These are phyloP conservation scores for Boletus tylopilopsis DNA, from an alignment of 768 basidiomycete genomes.

Conservation along the genomic window DNA sequence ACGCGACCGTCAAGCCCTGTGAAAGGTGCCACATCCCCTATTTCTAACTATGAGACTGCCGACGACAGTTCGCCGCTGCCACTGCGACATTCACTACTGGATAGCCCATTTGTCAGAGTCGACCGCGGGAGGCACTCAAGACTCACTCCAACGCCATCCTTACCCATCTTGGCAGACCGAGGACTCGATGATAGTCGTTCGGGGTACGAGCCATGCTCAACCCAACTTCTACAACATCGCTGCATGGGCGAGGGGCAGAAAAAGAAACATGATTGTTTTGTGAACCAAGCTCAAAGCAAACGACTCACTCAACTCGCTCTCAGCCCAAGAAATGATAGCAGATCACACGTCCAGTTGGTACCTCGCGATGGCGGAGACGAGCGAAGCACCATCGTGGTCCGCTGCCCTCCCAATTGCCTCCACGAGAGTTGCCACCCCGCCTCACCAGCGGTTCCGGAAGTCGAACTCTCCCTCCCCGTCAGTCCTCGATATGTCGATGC, in stretches of 20 bases:
- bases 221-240: background rate
- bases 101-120: conserved; percentile 17
- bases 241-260: conserved; percentile 1
- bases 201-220: background rate
- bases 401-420: conserved; percentile 17
- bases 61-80: background rate
- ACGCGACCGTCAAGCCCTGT: conserved; percentile 24
- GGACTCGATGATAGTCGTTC: background rate
- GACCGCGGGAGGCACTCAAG: conserved; percentile 19
- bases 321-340: conserved; percentile 4
- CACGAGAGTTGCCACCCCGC: conserved; percentile 14
- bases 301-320: background rate
- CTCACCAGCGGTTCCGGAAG: background rate
- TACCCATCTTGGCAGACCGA: conserved; percentile 13
- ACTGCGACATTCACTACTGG: background rate
- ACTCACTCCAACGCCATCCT: conserved; percentile 18
- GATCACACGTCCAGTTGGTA: conserved; percentile 25
- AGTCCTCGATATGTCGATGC: conserved; percentile 24
- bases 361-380: conserved; percentile 9
- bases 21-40: conserved; percentile 3
- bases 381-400: conserved; percentile 12
- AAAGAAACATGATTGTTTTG: background rate
- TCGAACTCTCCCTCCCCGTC: background rate
- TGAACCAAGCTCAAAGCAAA: conserved; percentile 1
- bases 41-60: background rate